A percentile compares a stretch with the other conserved stretches of the same genome.
phyloP scores from a whole-genome alignment of 1,284 basidiomycete genomes.

The Sporisorium graminicola region DNA sequence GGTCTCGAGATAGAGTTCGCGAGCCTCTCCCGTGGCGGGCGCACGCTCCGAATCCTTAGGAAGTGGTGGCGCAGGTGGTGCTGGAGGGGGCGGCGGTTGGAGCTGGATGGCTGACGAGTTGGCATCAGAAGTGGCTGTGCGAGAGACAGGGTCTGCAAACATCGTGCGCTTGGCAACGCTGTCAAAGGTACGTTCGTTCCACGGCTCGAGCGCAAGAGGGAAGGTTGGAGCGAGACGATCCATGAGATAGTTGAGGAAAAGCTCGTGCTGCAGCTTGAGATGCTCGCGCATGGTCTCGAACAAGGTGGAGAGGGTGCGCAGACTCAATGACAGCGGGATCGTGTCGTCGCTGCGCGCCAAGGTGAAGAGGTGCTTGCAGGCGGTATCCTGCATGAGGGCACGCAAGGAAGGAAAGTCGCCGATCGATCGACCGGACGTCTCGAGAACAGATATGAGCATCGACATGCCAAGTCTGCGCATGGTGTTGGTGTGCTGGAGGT shows the following conservation, averaged over 20 bases:
- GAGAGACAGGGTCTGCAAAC: slow-evolving; percentile 22
- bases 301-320: slow-evolving; percentile 88
- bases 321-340: slow-evolving; percentile 80
- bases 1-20: slow-evolving; percentile 90
- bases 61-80: slow-evolving; percentile 72
- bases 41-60: slow-evolving; percentile 77
- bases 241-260: slow-evolving; percentile 92
- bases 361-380: slow-evolving; percentile 93
- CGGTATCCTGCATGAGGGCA: slow-evolving; percentile 83
- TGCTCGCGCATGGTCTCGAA: slow-evolving; percentile 88
- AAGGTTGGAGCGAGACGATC: slow-evolving; percentile 78
- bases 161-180: slow-evolving; percentile 38
- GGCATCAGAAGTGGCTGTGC: slow-evolving; percentile 28
- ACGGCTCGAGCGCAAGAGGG: slow-evolving; percentile 65
- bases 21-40: slow-evolving; percentile 78
- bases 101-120: slow-evolving; percentile 12
- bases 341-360: slow-evolving; percentile 79
- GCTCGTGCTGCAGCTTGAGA: slow-evolving; percentile 95
- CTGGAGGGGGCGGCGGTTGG: slow-evolving; percentile 73
- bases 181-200: slow-evolving; percentile 69
- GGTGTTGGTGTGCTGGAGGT: slow-evolving; percentile 94
- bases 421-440: slow-evolving; percentile 83
- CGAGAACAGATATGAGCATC: slow-evolving; percentile 89
- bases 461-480: slow-evolving; percentile 90
- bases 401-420: slow-evolving; percentile 77